These are phyloP conservation scores for Thuidium tamariscinum DNA, from an alignment of 225 moss, liverwort and hornwort genomes.

Conservation along the genomic window DNA sequence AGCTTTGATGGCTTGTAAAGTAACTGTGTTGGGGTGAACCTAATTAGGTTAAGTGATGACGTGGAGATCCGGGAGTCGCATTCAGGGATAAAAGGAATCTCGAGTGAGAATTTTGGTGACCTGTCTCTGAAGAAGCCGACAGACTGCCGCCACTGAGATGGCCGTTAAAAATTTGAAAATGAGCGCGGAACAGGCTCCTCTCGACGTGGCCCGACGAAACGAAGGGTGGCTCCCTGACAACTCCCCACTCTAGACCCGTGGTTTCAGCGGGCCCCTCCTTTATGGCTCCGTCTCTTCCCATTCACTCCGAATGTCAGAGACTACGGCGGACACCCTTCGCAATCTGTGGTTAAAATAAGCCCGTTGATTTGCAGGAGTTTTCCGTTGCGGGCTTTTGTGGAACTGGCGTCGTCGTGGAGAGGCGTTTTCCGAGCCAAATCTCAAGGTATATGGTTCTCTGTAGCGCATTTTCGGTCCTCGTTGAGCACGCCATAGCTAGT, in stretches of 20 bases:
- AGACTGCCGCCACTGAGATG: neutral
- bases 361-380: neutral
- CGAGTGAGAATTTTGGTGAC: neutral
- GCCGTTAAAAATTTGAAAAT: slow-evolving; percentile 15
- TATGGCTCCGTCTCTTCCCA: neutral
- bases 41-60: neutral
- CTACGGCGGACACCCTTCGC: neutral
- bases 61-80: neutral
- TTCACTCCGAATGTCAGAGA: neutral
- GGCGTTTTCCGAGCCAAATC: neutral
- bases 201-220: neutral
- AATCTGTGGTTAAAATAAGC: neutral
- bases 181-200: neutral
- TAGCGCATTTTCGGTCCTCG: neutral
- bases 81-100: neutral
- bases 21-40: too few relatives aligned
- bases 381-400: neutral
- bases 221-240: neutral
- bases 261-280: neutral
- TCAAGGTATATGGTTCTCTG: neutral
- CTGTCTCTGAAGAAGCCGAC: neutral
- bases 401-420: neutral
- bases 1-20: too few relatives aligned
- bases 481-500: neutral
- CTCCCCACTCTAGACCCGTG: neutral